Evolutionary conservation across 495 filamentous ascomycete species (phyloP), one percentile per base, ranked within the genome.

Genomic region (Aspergillus mulundensis): DNA sequence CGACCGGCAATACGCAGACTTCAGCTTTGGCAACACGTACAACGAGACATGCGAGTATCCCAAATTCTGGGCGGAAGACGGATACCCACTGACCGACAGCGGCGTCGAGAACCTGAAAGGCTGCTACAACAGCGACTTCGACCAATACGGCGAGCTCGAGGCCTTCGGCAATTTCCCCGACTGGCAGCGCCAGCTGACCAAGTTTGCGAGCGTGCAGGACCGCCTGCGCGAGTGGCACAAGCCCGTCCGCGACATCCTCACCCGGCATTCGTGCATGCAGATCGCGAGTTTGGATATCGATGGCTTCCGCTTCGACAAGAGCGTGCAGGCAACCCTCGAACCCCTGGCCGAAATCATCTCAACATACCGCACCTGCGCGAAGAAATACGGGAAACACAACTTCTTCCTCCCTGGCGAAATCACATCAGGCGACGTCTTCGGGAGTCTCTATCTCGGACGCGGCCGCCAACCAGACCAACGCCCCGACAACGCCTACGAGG

Each of bases 181-280:
- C 61, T 88, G 82, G 79, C 69, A 86, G 58, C 75, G 78, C 60
- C 81, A 89, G 68, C 71, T 89, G 38, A 78, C 85, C 15, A 89
- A 88, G 59, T 89, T 89, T 64, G 84, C 84, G 19, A 86, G 79
- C 28, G 87, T 88, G 1, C 86, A 89, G 69, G 86, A 89, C 64
- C 84, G 86, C 53, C 71, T 89, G n/a, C 81, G 86, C 14, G 86
- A 88, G 50, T 89, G 86, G 86, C 61, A 77, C 5, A 81, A 84
- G 1, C 71, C 73, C 21, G 86, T 88, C 0, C 67, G 75, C 20
- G 72, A 79, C 32, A 78, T 81, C 40, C 68, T 89, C 41, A 73
- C 81, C 39, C 79, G 76, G n/a, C 86, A 88, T 56, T 84, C 85
- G 3, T 88, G 85, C 61, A 80, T 87, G 66, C 69, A 81, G 6